phyloP scores from a whole-genome alignment of 371 early-diverging fungal genomes.

The Circinella umbellata region DNA sequence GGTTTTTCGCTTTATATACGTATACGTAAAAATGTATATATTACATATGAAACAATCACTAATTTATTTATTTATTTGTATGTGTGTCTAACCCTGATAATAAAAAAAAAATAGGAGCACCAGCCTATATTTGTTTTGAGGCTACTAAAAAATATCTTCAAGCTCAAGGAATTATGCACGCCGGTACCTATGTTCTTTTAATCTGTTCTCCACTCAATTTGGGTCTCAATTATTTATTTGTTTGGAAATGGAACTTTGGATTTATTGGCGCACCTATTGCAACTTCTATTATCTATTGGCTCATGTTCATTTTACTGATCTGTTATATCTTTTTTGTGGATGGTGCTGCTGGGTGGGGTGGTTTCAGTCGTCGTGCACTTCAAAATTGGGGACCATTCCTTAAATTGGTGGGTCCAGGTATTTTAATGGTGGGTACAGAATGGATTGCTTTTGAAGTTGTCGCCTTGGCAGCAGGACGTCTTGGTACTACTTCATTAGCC shows the following conservation, averaged over 20 bases:
- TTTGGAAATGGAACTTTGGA: constrained; percentile 69
- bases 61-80: too few relatives aligned
- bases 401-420: constrained; percentile 57
- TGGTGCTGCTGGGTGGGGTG: constrained; percentile 73
- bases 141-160: constrained; percentile 76
- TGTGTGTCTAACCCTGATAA: not conserved
- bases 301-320: constrained; percentile 63
- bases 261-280: constrained; percentile 82
- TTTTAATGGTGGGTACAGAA: constrained; percentile 72
- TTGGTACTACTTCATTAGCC: constrained; percentile 76
- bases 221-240: constrained; percentile 66
- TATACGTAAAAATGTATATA: constrained; percentile 28
- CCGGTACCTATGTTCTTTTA: constrained; percentile 64
- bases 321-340: constrained; percentile 63
- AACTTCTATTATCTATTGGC: constrained; percentile 70
- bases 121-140: constrained; percentile 67
- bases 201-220: constrained; percentile 71
- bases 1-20: constrained; percentile 54
- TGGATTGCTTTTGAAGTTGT: constrained; percentile 76
- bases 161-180: constrained; percentile 77
- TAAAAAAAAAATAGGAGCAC: constrained; percentile 59
- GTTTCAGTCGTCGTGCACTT: constrained; percentile 49
- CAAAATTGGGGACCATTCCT: constrained; percentile 66
- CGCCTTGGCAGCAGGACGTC: constrained; percentile 76
- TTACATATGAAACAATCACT: not conserved